These are phyloP conservation scores for Syzygium oleosum DNA, from an alignment of 345 rosid species.

Conservation along the genomic window DNA sequence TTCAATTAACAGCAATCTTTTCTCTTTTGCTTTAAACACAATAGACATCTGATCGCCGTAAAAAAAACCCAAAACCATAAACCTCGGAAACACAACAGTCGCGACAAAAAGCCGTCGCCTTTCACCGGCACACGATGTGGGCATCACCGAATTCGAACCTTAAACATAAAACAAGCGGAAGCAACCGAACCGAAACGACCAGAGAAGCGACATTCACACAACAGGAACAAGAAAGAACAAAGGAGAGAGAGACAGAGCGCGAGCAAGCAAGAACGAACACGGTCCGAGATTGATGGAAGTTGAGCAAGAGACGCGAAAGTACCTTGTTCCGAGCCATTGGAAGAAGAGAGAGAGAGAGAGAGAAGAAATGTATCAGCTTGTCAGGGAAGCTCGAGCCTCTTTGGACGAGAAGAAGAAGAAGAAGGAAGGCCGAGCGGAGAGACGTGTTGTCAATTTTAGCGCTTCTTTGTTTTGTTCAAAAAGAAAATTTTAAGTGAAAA, in stretches of 20 bases:
- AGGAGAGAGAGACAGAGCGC: no score
- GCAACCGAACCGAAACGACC: neutral
- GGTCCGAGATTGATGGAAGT: neutral
- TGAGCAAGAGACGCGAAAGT: neutral
- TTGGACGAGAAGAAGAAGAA: neutral
- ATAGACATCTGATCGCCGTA: neutral
- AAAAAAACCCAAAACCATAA: neutral
- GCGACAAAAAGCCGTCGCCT: neutral
- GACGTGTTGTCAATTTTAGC: neutral
- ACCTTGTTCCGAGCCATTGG: slow-evolving; percentile 81
- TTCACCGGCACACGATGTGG: neutral
- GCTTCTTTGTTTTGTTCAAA: neutral
- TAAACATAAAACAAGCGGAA: neutral
- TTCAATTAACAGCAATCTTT: neutral
- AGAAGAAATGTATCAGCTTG: neutral
- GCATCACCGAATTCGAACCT: neutral
- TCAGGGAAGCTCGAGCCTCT: neutral
- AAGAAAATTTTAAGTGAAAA: neutral
- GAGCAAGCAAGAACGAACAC: neutral
- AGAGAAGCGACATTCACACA: neutral
- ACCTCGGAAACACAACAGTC: neutral
- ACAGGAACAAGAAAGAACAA: neutral
- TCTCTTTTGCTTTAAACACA: neutral
- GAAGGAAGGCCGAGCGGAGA: neutral
- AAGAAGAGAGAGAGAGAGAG: slow-evolving; percentile 4